Evolutionary conservation across 179 eudicot genomes (phyloP), one percentile per base, ranked within the genome.

Genomic region (Gypsophila paniculata): DNA sequence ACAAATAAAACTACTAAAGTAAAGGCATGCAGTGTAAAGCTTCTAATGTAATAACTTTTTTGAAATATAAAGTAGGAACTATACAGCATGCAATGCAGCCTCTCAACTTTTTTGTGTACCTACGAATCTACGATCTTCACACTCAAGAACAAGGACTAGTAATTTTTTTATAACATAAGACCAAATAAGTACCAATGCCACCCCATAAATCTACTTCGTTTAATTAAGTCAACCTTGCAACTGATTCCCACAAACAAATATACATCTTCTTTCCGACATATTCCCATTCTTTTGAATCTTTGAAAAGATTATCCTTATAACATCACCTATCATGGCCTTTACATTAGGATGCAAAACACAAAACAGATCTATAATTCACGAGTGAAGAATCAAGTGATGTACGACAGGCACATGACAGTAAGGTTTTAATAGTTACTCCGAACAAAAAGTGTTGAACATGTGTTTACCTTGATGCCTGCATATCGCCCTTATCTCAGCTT

Each of bases 401-500:
- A 61, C 46, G 9, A 61, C n/a, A 36, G 48, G 65, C 38, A 8
- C 21, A 19, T 34, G 68, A 17, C 48, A 7, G 17, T n/a, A n/a
- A 23, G 17, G 2, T 21, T 42, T 14, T 10, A 3, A 67, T 29
- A 58, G 29, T 25, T 57, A 46, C n/a, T n/a, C n/a, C n/a, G n/a
- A n/a, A n/a, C 18, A 36, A 55, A 39, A 39, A 51, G 18, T n/a
- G 39, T 17, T 21, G n/a, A 73, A 22, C 54, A 70, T 17, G 53
- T 62, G 39, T 62, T 58, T 72, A 81, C 82, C 82, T 75, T 76
- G 74, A 78, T 77, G 59, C 74, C 79, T 72, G 23, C 25, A 72
- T 60, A 72, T 61, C 44, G 81, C 83, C 78, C 86, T 89, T 70
- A 73, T 74, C 81, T 87, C 87, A 74, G 98, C 97, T 84, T 89